Evolutionary conservation across 306 rosid genomes (phyloP), one percentile per base, ranked within the genome.

Genomic region (Fagus sylvatica): DNA sequence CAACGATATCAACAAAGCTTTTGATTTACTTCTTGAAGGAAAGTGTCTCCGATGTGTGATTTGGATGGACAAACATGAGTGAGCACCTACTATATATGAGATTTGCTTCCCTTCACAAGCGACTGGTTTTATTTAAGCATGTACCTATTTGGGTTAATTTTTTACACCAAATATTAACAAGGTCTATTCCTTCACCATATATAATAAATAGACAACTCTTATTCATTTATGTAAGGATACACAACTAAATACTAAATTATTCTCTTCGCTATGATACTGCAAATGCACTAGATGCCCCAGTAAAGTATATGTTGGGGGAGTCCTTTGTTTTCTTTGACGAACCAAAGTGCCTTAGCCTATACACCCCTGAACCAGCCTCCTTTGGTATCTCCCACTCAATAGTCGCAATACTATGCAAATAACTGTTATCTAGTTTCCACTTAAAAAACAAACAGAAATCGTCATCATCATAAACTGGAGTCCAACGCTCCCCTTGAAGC

Each of bases 1-100:
- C 41, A 79, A 91, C 65, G 96, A 91, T 76, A 94, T 90, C 85
- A 94, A 91, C 32, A 78, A 83, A 80, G 98, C 98, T 62, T 94
- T 94, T 71, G 85, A 91, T 79, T 83, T 91, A 51, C 86, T 94
- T 41, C 54, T 76, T 19, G 83, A 85, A 75, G 97, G 97, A 61
- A 61, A 89, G 43, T 72, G 88, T 41, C 90, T 91, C 53, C 77
- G 94, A 49, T 90, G 96, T 69, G 90, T 89, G 78, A 88, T 91
- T 83, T 90, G 88, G 95, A 89, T 93, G 94, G 71, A 83, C 76
- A 81, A 81, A 71, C 79, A 64, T 78, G 32, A 36, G 48, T 12
- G 32, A 30, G 28, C 61, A 5, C 57, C 16, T 16, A 51, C 19
- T 22, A 0, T 22, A 22, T 22, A 22, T 22, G 28, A 22, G 28